phyloP scores from a whole-genome alignment of 2,329 filamentous ascomycete genomes.

The Venturia asperata region DNA sequence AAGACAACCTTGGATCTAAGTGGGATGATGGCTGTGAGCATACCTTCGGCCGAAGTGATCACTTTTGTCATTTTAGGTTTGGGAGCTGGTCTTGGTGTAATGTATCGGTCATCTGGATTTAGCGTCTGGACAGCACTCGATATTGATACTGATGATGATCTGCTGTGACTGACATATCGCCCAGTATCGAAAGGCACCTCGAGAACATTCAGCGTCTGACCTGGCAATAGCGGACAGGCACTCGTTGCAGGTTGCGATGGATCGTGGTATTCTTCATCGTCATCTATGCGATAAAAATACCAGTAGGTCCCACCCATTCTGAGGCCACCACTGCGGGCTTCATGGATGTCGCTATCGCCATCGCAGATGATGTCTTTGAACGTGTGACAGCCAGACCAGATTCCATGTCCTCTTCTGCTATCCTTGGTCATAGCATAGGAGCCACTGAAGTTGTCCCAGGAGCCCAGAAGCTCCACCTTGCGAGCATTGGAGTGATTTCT shows the following conservation, averaged over 20 bases:
- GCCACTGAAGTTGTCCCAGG: constrained; percentile 88
- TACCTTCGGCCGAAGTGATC: constrained; percentile 31
- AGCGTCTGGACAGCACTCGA: constrained; percentile 62
- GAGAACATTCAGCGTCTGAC: constrained; percentile 78
- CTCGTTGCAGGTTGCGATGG: constrained; percentile 65
- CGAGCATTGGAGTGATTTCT: constrained; percentile 50
- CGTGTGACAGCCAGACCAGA: constrained; percentile 82
- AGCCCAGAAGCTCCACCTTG: constrained; percentile 76
- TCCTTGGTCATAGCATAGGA: constrained; percentile 78
- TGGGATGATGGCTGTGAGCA: constrained; percentile 7
- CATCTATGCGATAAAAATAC: constrained; percentile 88
- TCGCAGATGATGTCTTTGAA: constrained; percentile 83
- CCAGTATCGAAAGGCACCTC: constrained; percentile 62
- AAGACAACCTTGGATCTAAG: constrained; percentile 12
- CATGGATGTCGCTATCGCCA: constrained; percentile 50
- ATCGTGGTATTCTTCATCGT: constrained; percentile 69
- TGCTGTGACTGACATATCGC: constrained; percentile 48
- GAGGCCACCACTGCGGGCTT: constrained; percentile 66
- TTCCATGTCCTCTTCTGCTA: constrained; percentile 60
- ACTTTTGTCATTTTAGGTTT: constrained; percentile 41
- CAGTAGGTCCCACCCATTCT: constrained; percentile 93
- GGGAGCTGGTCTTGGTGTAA: constrained; percentile 56
- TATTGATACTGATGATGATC: constrained; percentile 53
- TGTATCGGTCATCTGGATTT: constrained; percentile 69
- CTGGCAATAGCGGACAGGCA: constrained; percentile 76